Evolutionary conservation across 495 filamentous ascomycete genomes (phyloP), one percentile per base, ranked within the genome.

Genomic region (Terfezia boudieri): DNA sequence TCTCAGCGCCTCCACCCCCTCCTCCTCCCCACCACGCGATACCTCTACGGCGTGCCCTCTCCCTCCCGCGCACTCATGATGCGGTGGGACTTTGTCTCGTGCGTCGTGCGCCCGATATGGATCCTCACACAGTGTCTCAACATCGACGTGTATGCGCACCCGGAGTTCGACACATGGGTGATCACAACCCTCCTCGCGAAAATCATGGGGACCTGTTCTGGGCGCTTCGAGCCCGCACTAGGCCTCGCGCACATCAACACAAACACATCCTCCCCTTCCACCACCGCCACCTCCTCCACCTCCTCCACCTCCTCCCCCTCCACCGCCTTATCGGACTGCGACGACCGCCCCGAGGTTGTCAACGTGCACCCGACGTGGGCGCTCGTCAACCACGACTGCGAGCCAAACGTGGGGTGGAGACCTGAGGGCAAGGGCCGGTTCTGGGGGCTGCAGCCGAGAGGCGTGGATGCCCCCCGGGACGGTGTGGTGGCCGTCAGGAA

Each of bases 341-440:
- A 20, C n/a, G 23, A 51, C 23, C 14, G 49, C n/a, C 16, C 49
- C 11, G 49, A 51, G n/a, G 49, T 51, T 6, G n/a, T 20, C 11
- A 32, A 20, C 22, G 23, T 84, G 50, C 81, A 85, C 65, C 77
- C 79, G 53, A 66, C 83, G 37, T 85, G 82, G 77, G 83, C 76
- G 66, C 66, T 85, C 38, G 89, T 88, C 12, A 98, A 98, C 57
- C 92, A 98, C 67, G 82, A 81, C 57, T 98, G 90, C 67, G 78
- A 92, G 65, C 90, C 90, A 10, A 94, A 93, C 68, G 85, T 95
- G 50, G 71, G 73, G 1, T 98, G 90, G 90, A 86, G 92, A 61
- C 96, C 88, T 82, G 81, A 81, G 20, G 86, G 84, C 0, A 79
- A 77, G 55, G 92, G 94, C 67, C 77, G 77, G 10, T 81, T 94